Percentiles rank a stretch among this genome's conserved stretches.
phyloP scores from a whole-genome alignment of 371 early-diverging fungal genomes.

The Mycotypha africana region DNA sequence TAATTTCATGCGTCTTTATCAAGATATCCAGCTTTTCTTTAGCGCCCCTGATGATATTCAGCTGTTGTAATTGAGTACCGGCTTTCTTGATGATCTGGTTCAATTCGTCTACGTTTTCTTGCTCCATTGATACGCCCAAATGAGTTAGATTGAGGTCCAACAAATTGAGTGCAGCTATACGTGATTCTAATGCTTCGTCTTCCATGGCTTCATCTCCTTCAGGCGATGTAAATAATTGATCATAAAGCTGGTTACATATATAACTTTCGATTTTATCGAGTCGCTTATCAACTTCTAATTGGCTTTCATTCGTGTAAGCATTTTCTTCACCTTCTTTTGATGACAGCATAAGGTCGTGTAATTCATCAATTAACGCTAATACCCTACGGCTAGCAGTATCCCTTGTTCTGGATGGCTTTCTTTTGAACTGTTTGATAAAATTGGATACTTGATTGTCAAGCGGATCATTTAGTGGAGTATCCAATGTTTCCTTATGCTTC shows the following conservation, averaged over 20 bases:
- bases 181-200: slow-evolving; percentile 62
- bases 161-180: slow-evolving; percentile 65
- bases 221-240: slow-evolving; percentile 18
- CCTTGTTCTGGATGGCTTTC: slow-evolving; percentile 22
- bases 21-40: slow-evolving; percentile 44
- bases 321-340: no score
- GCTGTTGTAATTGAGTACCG: slow-evolving; percentile 43
- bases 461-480: neutral
- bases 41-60: slow-evolving; percentile 37
- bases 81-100: slow-evolving; percentile 37
- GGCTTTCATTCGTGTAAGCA: no score
- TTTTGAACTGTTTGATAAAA: slow-evolving; percentile 28
- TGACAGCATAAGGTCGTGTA: slow-evolving; percentile 11
- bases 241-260: slow-evolving; percentile 37
- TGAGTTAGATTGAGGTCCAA: slow-evolving; percentile 54
- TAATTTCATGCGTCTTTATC: slow-evolving; percentile 43
- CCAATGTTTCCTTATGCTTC: slow-evolving; percentile 1
- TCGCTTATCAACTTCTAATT: slow-evolving; percentile 9
- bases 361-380: slow-evolving; percentile 25
- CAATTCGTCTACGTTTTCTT: slow-evolving; percentile 31
- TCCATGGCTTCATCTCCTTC: slow-evolving; percentile 49
- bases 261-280: slow-evolving; percentile 37
- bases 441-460: slow-evolving; percentile 1
- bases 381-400: slow-evolving; percentile 19
- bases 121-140: slow-evolving; percentile 46